A percentile compares a stretch with the other conserved stretches of the same genome.
Conservation (phyloP, 805 yeast species). For the Monosporozyma aerobia region DNA sequence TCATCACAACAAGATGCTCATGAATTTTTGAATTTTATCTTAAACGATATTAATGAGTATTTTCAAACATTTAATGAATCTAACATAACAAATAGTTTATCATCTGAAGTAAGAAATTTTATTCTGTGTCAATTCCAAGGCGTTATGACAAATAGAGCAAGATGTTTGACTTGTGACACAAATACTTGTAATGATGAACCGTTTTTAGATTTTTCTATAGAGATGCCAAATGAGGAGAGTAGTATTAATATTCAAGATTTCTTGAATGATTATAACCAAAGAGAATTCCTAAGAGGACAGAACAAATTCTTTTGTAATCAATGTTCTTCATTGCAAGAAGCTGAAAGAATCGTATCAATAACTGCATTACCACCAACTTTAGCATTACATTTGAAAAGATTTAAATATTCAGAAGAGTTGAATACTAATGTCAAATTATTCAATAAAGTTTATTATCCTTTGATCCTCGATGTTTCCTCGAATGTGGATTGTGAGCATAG, state of each 20-base stretch:
- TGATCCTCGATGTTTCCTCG: conserved; percentile 54
- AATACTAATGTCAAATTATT: conserved; percentile 79
- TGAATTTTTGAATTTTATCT: conserved; percentile 80
- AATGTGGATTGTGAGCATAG: conserved; percentile 32
- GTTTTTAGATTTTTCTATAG: conserved; percentile 80
- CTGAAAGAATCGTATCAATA: conserved; percentile 79
- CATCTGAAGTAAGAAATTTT: conserved; percentile 32
- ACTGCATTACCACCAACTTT: conserved; percentile 68
- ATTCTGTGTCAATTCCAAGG: conserved; percentile 78
- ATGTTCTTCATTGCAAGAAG: conserved; percentile 87
- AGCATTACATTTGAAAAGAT: conserved; percentile 81
- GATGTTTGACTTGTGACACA: conserved; percentile 82
- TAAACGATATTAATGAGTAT: conserved; percentile 60
- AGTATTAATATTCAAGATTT: conserved; percentile 49
- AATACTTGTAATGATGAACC: conserved; percentile 74
- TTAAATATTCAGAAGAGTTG: conserved; percentile 78
- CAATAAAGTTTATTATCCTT: conserved; percentile 75
- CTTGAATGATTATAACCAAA: conserved; percentile 49
- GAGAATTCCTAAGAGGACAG: conserved; percentile 75
- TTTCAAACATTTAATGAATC: not conserved
- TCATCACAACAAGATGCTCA: conserved; percentile 98
- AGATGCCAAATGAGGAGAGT: conserved; percentile 63
- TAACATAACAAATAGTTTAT: not conserved
- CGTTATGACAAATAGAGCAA: conserved; percentile 72
- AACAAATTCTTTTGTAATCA: conserved; percentile 90